phyloP scores from a whole-genome alignment of 106 monocot species.

The Alisma plantagoaquatica region DNA sequence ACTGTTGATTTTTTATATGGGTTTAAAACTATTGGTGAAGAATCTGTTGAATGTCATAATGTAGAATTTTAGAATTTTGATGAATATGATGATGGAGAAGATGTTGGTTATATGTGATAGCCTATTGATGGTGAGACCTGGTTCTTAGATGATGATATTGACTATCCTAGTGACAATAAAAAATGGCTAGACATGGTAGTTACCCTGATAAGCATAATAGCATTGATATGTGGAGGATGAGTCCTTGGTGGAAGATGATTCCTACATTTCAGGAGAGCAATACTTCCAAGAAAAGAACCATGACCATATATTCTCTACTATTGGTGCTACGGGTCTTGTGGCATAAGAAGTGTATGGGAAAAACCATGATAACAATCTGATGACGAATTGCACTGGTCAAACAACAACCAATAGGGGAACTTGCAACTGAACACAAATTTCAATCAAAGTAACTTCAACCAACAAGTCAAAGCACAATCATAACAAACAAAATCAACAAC shows the following conservation, averaged over 20 bases:
- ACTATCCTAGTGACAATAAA: conserved; percentile 98
- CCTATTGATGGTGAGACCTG: conserved; percentile 98
- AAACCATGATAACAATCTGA: conserved; percentile 45
- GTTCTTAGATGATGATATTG: conserved; percentile 99
- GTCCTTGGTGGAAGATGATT: conserved; percentile 91
- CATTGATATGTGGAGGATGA: conserved; percentile 63
- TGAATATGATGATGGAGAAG: conserved; percentile 96
- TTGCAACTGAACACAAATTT: too few species aligned
- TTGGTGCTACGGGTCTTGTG: conserved; percentile 25
- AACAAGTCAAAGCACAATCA: too few species aligned
- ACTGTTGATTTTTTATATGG: conserved; percentile 90
- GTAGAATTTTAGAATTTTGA: conserved; percentile 99
- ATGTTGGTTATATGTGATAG: conserved; percentile 94
- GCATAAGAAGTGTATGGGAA: conserved; percentile 29
- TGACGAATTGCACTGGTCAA: conserved; percentile 72
- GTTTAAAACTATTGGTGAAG: conserved; percentile 94
- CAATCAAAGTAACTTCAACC: too few species aligned
- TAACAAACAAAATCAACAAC: too few species aligned
- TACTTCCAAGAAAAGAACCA: conserved; percentile 50
- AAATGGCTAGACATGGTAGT: conserved; percentile 49
- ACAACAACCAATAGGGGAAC: too few species aligned
- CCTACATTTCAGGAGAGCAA: conserved; percentile 80
- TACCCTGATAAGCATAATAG: conserved; percentile 46
- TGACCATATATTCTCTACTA: conserved; percentile 27
- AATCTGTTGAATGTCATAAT: conserved; percentile 80